These are phyloP conservation scores for Aspergillus baeticus DNA, from an alignment of 495 filamentous ascomycete species.

Conservation along the genomic window DNA sequence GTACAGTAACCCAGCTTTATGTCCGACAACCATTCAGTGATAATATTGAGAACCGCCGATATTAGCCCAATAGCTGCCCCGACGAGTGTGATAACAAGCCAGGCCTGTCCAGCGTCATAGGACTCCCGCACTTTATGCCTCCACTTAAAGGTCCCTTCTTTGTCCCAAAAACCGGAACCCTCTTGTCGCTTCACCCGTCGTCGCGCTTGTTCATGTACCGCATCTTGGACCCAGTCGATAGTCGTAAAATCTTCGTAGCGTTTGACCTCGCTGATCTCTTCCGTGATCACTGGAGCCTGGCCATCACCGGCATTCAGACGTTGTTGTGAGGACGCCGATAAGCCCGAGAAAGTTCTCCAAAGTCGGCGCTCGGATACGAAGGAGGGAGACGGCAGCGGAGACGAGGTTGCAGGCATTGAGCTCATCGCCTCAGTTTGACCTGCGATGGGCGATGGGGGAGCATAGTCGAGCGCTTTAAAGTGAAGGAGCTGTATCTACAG, in stretches of 20 bases:
- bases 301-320: slow-evolving; percentile 36
- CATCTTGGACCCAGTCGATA: slow-evolving; percentile 99
- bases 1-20: slow-evolving; percentile 93
- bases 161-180: slow-evolving; percentile 72
- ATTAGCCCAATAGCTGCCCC: slow-evolving; percentile 91
- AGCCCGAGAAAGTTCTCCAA: slow-evolving; percentile 70
- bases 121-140: slow-evolving; percentile 77
- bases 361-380: slow-evolving; percentile 50
- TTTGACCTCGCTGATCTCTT: slow-evolving; percentile 97
- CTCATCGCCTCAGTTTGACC: slow-evolving; percentile 57
- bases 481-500: slow-evolving; percentile 17
- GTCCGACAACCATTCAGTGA: slow-evolving; percentile 96
- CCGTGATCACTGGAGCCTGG: slow-evolving; percentile 66
- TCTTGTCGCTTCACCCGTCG: slow-evolving; percentile 72
- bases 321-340: slow-evolving; percentile 59
- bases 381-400: slow-evolving; percentile 51
- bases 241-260: slow-evolving; percentile 98
- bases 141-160: slow-evolving; percentile 74
- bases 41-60: slow-evolving; percentile 89
- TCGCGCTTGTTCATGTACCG: slow-evolving; percentile 81
- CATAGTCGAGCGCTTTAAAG: slow-evolving; percentile 31
- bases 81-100: slow-evolving; percentile 96
- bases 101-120: slow-evolving; percentile 95
- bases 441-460: slow-evolving; percentile 26
- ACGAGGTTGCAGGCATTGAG: slow-evolving; percentile 56